These are phyloP conservation scores for Coniochaeta ligniaria DNA, from an alignment of 2,329 filamentous ascomycete genomes.

Conservation along the genomic window DNA sequence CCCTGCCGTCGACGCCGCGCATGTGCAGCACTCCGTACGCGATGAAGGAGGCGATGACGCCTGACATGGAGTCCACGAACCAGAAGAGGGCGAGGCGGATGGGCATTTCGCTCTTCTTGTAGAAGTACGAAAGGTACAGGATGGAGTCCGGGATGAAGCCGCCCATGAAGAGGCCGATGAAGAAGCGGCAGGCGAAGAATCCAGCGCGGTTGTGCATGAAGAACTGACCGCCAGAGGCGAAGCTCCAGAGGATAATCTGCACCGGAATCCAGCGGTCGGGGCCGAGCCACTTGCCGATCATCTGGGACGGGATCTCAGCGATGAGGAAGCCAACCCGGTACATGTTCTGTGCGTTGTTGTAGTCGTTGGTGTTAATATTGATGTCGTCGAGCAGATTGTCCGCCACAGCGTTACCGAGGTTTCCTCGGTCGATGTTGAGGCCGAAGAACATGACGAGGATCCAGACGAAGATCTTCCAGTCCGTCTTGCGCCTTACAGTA, in stretches of 20 bases:
- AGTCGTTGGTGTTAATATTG: constrained; percentile 29
- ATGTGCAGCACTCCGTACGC: constrained; percentile 26
- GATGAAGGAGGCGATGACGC: constrained; percentile 22
- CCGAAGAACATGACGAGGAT: constrained; percentile 47
- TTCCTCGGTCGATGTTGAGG: constrained; percentile 41
- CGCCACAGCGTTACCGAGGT: constrained; percentile 28
- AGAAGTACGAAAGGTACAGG: constrained; percentile 27
- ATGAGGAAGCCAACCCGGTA: constrained; percentile 46
- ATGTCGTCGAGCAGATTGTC: constrained; percentile 25
- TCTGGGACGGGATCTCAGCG: constrained; percentile 54
- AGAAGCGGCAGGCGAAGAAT: constrained; percentile 21
- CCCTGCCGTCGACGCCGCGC: constrained; percentile 20
- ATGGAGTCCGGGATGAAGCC: constrained; percentile 27
- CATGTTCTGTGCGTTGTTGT: constrained; percentile 49
- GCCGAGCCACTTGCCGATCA: constrained; percentile 47
- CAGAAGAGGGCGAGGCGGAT: constrained; percentile 26
- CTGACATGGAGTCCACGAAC: constrained; percentile 19
- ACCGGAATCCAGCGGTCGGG: constrained; percentile 27
- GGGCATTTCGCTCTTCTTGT: constrained; percentile 22
- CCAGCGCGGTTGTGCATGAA: constrained; percentile 17
- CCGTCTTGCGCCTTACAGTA: constrained; percentile 31
- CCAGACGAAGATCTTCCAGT: constrained; percentile 41
- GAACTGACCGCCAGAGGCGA: constrained; percentile 23
- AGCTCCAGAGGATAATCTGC: constrained; percentile 26
- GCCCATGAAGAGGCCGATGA: constrained; percentile 25